These are phyloP conservation scores for Colletotrichum godetiae DNA, from an alignment of 2,329 filamentous ascomycete genomes.

Conservation along the genomic window DNA sequence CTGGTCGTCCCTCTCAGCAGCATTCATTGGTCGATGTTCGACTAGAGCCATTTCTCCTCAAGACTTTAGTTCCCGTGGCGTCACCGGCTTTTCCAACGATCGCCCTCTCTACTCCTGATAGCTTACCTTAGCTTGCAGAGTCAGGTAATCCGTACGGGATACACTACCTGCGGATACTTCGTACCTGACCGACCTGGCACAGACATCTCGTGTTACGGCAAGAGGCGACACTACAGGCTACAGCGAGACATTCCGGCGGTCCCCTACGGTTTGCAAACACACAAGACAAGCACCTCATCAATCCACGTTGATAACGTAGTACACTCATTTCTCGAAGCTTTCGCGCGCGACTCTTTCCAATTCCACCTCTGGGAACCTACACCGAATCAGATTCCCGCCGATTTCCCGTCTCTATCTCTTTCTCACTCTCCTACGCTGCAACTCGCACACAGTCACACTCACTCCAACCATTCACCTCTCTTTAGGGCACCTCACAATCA, in stretches of 20 bases:
- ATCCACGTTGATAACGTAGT: constrained; percentile 4
- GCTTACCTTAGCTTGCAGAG: not conserved
- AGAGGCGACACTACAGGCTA: constrained; percentile 15
- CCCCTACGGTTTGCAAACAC: not conserved
- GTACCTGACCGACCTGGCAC: constrained; percentile 17
- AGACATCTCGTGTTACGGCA: constrained; percentile 21
- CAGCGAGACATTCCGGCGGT: constrained; percentile 17
- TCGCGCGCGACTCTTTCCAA: not conserved
- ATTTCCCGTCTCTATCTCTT: not conserved
- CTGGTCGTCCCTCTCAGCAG: constrained; percentile 24
- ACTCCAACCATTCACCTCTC: not conserved
- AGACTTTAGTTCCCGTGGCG: constrained; percentile 23
- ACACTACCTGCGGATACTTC: not conserved
- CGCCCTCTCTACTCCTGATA: constrained; percentile 19
- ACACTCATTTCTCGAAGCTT: constrained; percentile 8
- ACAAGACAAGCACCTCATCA: not conserved
- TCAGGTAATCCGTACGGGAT: too few relatives aligned
- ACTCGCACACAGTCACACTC: not conserved
- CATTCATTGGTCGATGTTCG: constrained; percentile 14
- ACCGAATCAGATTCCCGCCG: constrained; percentile 1
- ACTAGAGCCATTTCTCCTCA: not conserved
- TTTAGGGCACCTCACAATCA: not conserved
- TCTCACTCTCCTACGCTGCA: not conserved
- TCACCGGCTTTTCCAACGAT: constrained; percentile 24
- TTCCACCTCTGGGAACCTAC: not conserved